phyloP scores from a whole-genome alignment of 768 basidiomycete species.

The Mycena galopus region DNA sequence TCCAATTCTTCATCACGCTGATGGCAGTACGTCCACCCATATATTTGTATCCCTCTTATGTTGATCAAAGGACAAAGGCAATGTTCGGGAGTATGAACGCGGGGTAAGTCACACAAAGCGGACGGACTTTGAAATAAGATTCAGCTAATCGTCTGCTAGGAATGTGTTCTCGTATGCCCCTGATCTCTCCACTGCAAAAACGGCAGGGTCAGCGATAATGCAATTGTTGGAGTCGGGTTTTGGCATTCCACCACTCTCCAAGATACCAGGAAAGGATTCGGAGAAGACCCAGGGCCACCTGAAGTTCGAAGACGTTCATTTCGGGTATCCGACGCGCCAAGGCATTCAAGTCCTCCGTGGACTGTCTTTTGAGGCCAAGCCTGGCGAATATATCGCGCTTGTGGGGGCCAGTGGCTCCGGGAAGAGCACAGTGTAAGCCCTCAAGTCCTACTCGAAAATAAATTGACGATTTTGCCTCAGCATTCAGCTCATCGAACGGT shows the following conservation, averaged over 20 bases:
- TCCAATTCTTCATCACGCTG: conserved; percentile 85
- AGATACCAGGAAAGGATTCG: conserved; percentile 62
- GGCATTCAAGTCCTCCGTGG: conserved; percentile 87
- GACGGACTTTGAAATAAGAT: neutral
- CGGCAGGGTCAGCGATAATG: conserved; percentile 82
- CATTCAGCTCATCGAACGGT: conserved; percentile 86
- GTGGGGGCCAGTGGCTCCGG: conserved; percentile 89
- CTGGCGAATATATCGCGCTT: conserved; percentile 84
- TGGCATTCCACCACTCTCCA: conserved; percentile 84
- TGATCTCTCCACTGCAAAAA: conserved; percentile 86
- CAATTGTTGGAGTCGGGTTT: conserved; percentile 78
- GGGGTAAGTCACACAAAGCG: neutral
- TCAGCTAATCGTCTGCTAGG: conserved; percentile 81
- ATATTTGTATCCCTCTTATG: too few relatives aligned
- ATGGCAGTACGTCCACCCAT: conserved; percentile 66
- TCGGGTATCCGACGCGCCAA: conserved; percentile 91
- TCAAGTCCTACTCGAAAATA: conserved; percentile 21
- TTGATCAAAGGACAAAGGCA: neutral
- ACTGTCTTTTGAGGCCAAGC: conserved; percentile 76
- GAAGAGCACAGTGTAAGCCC: conserved; percentile 81
- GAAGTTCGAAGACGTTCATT: conserved; percentile 82
- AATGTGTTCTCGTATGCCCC: conserved; percentile 89
- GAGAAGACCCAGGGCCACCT: conserved; percentile 69
- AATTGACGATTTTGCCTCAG: conserved; percentile 45
- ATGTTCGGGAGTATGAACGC: conserved; percentile 32